These are phyloP conservation scores for Tilletia indica DNA, from an alignment of 1,284 basidiomycete genomes.

Conservation along the genomic window DNA sequence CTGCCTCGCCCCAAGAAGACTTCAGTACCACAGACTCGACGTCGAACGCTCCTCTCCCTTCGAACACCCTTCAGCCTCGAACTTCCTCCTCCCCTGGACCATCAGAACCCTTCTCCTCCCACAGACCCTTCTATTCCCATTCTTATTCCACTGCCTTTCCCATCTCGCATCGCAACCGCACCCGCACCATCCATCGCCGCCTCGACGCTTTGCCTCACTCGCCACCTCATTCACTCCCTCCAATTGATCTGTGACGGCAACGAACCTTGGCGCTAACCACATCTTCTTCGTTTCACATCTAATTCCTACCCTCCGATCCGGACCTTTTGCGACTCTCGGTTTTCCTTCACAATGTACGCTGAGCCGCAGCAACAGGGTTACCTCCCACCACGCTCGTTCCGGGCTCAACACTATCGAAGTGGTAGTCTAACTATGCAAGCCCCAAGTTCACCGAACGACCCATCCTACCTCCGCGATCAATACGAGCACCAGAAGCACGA, in stretches of 20 bases:
- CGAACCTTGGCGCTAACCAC: no score
- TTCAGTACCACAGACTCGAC: neutral
- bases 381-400: neutral
- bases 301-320: neutral
- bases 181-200: no score
- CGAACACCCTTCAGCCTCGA: neutral
- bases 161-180: neutral
- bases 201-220: neutral
- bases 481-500: neutral
- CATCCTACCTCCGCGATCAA: slow-evolving; percentile 1
- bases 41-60: neutral
- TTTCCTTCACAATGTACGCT: neutral
- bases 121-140: neutral
- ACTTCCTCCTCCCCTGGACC: neutral
- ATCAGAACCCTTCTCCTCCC: neutral
- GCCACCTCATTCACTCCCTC: neutral
- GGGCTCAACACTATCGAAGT: slow-evolving; percentile 5
- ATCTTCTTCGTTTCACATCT: no score
- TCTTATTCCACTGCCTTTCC: neutral
- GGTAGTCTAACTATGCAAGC: neutral
- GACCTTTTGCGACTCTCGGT: neutral
- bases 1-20: no score
- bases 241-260: neutral
- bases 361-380: slow-evolving; percentile 1
- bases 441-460: neutral